A percentile compares a stretch with the other conserved stretches of the same genome.
These are phyloP conservation scores for Leucocoprinus birnbaumii DNA, from an alignment of 768 basidiomycete species.

Conservation along the genomic window DNA sequence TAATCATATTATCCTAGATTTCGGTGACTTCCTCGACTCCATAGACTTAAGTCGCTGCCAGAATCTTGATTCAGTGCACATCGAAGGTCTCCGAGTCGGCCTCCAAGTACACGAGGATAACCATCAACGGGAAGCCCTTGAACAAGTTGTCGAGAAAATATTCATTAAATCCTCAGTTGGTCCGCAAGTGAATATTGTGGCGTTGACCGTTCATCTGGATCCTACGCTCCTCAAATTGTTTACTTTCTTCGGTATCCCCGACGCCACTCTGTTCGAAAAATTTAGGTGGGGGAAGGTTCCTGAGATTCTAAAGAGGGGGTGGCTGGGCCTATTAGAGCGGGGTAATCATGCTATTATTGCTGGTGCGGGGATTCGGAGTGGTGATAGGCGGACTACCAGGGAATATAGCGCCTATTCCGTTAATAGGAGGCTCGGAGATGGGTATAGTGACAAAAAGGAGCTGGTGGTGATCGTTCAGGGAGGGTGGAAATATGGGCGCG, in stretches of 20 bases:
- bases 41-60: neutral
- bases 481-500: neutral
- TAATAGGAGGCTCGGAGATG: too few relatives aligned
- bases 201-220: neutral
- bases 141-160: neutral
- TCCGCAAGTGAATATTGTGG: neutral
- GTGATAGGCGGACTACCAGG: too few relatives aligned
- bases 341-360: too few relatives aligned
- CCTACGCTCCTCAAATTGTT: neutral
- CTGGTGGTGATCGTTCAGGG: neutral
- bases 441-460: neutral
- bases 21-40: neutral
- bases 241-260: slow-evolving; percentile 1
- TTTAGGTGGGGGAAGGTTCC: neutral
- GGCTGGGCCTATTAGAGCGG: too few relatives aligned
- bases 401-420: too few relatives aligned
- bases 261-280: neutral
- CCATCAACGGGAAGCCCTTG: neutral
- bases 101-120: neutral
- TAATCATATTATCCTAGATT: too few relatives aligned
- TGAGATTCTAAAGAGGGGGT: neutral
- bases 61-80: neutral
- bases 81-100: slow-evolving; percentile 4
- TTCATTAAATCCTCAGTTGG: neutral
- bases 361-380: too few relatives aligned